Evolutionary conservation across 768 basidiomycete species (phyloP), one percentile per base, ranked within the genome.

Genomic region (Boletales sp.): DNA sequence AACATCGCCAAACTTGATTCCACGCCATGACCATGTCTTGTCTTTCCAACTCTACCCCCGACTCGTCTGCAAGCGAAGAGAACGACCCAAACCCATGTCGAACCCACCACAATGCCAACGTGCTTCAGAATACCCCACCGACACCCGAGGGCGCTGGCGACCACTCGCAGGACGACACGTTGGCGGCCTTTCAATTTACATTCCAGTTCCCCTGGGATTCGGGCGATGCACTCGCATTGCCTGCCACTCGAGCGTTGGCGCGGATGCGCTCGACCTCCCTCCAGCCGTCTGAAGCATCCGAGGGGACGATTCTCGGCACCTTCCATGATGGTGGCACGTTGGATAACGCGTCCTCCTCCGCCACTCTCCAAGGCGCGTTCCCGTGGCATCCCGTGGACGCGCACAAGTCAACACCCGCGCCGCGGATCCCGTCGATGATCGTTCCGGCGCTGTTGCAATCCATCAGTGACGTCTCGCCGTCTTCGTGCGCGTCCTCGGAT

Each of bases 391-490:
- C 41, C 30, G 25, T 43, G 5, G 45, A 12, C 1, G 28, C 34
- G 15, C n/a, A 48, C 40, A 39, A 41, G 39, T 17, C 6, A 4
- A 21, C 21, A 4, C 21, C 21, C 6, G 18, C 30, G 11, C 50
- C 37, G 13, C 50, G 1, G 7, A 46, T 68, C 12, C 64, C 64
- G 5, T 18, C 50, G 7, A 44, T 33, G 3, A 51, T 64, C 30
- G 25, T 44, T 18, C 60, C 64, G 6, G 46, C 14, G 1, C 46
- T 64, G 9, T 47, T 68, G 38, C 56, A 59, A 35, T 40, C 31
- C 0, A n/a, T 37, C 13, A 9, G 12, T 25, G 17, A 44, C 13
- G 15, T 55, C 4, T 46, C 52, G n/a, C 35, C 56, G 5, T 19
- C 38, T 13, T 36, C 35, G 4, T 34, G 35, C 3, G 33, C 48